Evolutionary conservation across 495 filamentous ascomycete genomes (phyloP), one percentile per base, ranked within the genome.

Genomic region (Daldinia concentrica): DNA sequence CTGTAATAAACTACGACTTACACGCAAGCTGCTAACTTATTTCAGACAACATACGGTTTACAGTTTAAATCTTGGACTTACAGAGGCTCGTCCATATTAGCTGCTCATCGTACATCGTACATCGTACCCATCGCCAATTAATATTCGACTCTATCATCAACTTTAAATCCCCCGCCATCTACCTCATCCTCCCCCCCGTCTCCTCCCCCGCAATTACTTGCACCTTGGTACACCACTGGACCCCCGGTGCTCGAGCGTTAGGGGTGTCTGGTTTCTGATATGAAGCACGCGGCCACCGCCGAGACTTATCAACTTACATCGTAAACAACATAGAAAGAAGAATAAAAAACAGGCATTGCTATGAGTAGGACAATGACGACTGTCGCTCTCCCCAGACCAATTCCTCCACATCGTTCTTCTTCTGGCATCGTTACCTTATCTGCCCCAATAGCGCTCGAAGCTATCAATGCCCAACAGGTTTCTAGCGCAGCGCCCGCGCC

Each of bases 351-450:
- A 34, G 17, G 7, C 7, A 51, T 41, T 64, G 26, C 55, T 64
- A 71, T 71, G 67, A 70, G 72, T 58, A 67, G 76, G 61, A 78
- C 54, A 6, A 86, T 87, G 85, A 80, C 86, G 43, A 83, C 86
- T 55, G 82, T 87, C 75, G 81, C 85, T 36, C 81, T 87, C 8
- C 80, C 86, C 24, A 80, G 86, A 36, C 85, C 85, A 29, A 79
- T 87, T 39, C 76, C 82, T 29, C 69, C 81, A 6, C 83, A 83
- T 66, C 82, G 82, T 39, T 77, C 84, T 59, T 77, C 84, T 15
- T 82, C 83, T 59, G 79, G 75, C 76, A 83, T 81, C 72, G 82
- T 73, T 78, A 82, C 79, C 72, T 81, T 83, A 73, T 79, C 83
- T 70, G 82, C 79, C 74, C 72, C 82, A 79, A 77, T 86, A 74